Evolutionary conservation across 129 eudicot species (phyloP).

Genomic region (Flaveria ramosissima): DNA sequence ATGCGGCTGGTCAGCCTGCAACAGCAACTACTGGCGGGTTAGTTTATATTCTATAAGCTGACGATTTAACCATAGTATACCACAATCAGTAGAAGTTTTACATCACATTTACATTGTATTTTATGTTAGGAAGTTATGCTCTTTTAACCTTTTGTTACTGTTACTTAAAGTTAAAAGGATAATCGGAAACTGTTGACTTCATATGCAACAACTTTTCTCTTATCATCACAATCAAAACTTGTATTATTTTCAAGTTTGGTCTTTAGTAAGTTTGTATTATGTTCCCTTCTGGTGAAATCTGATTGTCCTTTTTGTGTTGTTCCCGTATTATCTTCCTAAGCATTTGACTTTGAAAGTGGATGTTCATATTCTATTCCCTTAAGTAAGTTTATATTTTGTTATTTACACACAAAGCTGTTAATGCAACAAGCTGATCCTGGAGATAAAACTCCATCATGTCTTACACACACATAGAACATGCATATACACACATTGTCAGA

Average conservation of each 20-base stretch:
- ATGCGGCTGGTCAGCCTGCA: slow-evolving; percentile 92
- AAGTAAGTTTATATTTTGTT: neutral
- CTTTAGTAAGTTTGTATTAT: neutral
- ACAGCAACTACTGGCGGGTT: slow-evolving; percentile 98
- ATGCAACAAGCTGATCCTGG: neutral
- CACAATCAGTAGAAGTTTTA: neutral
- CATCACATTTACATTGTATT: neutral
- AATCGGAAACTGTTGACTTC: neutral
- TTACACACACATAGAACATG: neutral
- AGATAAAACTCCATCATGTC: neutral
- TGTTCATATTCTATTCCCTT: neutral
- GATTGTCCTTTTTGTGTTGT: neutral
- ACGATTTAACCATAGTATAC: neutral
- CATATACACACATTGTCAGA: neutral
- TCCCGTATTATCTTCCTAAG: neutral
- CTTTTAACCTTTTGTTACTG: neutral
- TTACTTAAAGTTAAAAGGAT: neutral
- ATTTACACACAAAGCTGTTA: neutral
- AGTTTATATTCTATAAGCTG: slow-evolving; percentile 34
- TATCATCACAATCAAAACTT: neutral
- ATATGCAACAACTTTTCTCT: neutral
- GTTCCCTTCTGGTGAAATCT: neutral
- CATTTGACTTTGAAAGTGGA: neutral
- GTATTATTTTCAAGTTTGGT: neutral
- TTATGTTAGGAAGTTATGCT: neutral